phyloP scores from a whole-genome alignment of 2,329 filamentous ascomycete genomes.

The Aspergillus uvarum region DNA sequence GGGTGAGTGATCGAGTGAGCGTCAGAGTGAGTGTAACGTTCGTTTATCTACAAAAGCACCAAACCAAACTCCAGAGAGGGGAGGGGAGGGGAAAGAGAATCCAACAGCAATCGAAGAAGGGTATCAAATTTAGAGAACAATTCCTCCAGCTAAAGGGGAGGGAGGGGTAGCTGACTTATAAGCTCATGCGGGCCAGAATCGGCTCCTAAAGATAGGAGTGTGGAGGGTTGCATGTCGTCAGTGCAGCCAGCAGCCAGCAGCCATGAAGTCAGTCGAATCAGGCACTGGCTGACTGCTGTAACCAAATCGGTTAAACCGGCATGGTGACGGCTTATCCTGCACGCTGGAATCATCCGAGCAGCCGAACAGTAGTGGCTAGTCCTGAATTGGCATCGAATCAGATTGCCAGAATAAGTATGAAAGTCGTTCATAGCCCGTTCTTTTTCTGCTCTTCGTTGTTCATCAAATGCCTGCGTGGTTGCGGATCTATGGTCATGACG shows the following conservation, averaged over 20 bases:
- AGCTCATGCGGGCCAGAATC: not conserved
- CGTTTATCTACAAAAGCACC: not conserved
- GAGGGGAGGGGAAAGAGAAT: not conserved
- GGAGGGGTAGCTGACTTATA: not conserved
- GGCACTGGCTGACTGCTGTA: not conserved
- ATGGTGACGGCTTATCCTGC: not conserved
- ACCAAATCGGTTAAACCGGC: not conserved
- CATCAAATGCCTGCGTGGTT: not conserved
- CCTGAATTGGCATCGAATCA: not conserved
- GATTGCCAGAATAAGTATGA: not conserved
- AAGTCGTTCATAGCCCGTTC: not conserved
- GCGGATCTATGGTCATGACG: constrained; percentile 4
- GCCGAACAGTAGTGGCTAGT: not conserved
- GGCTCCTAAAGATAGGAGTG: not conserved
- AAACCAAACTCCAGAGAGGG: not conserved
- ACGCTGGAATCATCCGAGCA: not conserved
- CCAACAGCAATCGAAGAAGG: not conserved
- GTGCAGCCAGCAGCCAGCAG: not conserved
- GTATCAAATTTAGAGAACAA: not conserved
- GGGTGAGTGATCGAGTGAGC: not conserved
- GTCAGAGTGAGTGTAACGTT: not conserved
- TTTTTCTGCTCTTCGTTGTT: not conserved
- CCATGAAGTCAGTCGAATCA: not conserved
- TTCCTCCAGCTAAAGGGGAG: not conserved
- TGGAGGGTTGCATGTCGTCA: not conserved